Base-by-base conservation (phyloP, 306 rosid genomes). In the Canavalia ensiformis region DNA sequence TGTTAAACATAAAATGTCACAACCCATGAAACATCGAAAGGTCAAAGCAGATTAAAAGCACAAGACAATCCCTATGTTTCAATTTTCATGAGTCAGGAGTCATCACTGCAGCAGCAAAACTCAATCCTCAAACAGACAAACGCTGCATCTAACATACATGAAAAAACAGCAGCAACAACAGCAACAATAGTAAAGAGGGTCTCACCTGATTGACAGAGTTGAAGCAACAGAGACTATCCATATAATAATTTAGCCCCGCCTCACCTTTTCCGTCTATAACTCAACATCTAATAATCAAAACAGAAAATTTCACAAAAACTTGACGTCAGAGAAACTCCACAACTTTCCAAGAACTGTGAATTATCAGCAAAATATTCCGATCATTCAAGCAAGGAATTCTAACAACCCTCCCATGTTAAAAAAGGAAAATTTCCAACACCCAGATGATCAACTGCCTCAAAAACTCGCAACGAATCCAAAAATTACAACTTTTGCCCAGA, bases 211-310 rank as follows among this genome's bases (percentile, higher is more conserved):
- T 76, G 41, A 83, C 79, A 88, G 94, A 81, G 83, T 78, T 84
- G 91, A 92, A 94, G 92, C 95, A 94, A 75, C 98, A 90, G 49
- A 94, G 62, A 82, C 80, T 84, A 88, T 88, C 98, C 98, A 94
- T 94, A 35, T 72, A 81, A 73, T 88, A 78, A 73, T 89, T 84
- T 81, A 81, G 79, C 86, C 75, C 87, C 77, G 56, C 81, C 84
- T 89, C 87, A 87, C 79, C 80, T 83, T 72, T 83, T 86, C 77
- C 80, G 71, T 52, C 73, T 75, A 35, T 77, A 79, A 80, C 63
- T 80, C 88, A 89, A 86, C 97, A 91, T 91, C 86, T 70, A 70
- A 81, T 30, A 82, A 69, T 59, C 82, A 51, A 66, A 77, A 79
- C 63, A 18, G 12, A 75, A 62, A 86, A 54, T 64, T 57, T 29